These are phyloP conservation scores for Fusarium sambucinum DNA, from an alignment of 2,329 filamentous ascomycete species.

Conservation along the genomic window DNA sequence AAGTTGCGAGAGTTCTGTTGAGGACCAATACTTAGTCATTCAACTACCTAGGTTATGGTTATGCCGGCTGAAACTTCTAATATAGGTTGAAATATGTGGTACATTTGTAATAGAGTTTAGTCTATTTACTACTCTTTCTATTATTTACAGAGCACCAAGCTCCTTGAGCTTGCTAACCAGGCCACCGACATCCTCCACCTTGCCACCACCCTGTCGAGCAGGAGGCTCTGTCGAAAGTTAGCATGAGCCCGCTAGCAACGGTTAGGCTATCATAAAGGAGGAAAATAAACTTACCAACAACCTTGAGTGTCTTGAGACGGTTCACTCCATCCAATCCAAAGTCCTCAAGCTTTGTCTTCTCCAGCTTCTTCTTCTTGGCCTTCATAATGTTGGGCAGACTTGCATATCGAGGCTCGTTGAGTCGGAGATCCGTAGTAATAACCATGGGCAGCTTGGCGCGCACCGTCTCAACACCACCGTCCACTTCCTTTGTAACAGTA, in stretches of 20 bases:
- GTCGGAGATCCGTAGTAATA: conserved; percentile 91
- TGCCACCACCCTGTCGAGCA: conserved; percentile 89
- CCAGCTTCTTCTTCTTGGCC: conserved; percentile 99
- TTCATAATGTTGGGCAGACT: conserved; percentile 99
- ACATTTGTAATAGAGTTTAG: not conserved
- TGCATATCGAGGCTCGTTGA: conserved; percentile 96
- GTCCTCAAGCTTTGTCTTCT: conserved; percentile 89
- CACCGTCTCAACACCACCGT: conserved; percentile 93
- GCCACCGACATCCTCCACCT: conserved; percentile 98
- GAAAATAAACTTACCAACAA: conserved; percentile 71
- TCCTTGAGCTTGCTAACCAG: conserved; percentile 95
- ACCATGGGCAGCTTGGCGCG: conserved; percentile 88
- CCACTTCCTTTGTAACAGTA: conserved; percentile 89
- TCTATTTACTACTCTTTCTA: conserved; percentile 12
- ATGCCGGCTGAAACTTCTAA: not conserved
- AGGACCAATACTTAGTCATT: not conserved
- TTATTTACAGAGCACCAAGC: conserved; percentile 81
- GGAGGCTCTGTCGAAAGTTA: conserved; percentile 75
- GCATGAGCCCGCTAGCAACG: not conserved
- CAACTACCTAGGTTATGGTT: too few species aligned
- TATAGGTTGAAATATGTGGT: not conserved
- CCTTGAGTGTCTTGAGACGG: conserved; percentile 90
- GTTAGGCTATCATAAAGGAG: not conserved
- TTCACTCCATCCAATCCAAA: conserved; percentile 80
- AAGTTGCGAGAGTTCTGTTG: not conserved